phyloP scores from a whole-genome alignment of 2,329 filamentous ascomycete genomes.

The Ascochyta clinopodiicola region DNA sequence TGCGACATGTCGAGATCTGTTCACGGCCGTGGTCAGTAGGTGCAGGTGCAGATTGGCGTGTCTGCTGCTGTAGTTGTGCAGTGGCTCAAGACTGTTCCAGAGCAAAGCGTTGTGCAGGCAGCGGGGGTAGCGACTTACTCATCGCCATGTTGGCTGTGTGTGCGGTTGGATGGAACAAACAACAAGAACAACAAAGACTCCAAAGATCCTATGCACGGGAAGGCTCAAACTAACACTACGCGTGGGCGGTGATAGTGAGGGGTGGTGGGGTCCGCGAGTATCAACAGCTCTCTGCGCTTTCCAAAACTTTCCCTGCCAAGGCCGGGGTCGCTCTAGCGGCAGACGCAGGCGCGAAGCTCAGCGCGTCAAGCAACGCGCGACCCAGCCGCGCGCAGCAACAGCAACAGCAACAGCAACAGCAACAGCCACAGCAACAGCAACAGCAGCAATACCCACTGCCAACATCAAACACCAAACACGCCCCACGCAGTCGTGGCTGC shows the following conservation, averaged over 20 bases:
- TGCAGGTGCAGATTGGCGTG: not conserved
- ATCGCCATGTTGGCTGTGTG: conserved; percentile 44
- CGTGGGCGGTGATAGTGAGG: conserved; percentile 25
- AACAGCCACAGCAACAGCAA: no score
- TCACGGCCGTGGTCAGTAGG: conserved; percentile 35
- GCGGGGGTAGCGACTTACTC: conserved; percentile 41
- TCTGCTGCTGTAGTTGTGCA: not conserved
- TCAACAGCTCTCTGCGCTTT: conserved; percentile 24
- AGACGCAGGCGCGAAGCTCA: conserved; percentile 4
- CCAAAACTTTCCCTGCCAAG: conserved; percentile 37
- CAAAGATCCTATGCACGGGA: conserved; percentile 7
- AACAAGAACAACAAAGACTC: conserved; percentile 6
- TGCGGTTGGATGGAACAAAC: conserved; percentile 4
- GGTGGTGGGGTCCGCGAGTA: conserved; percentile 39
- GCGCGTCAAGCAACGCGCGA: conserved; percentile 1
- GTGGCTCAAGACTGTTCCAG: not conserved
- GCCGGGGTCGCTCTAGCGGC: conserved; percentile 19
- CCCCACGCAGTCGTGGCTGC: not conserved
- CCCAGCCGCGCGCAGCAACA: not conserved
- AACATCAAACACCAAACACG: no score
- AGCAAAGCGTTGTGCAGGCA: no score
- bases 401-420: no score
- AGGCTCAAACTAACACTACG: conserved; percentile 6
- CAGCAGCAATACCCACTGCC: no score
- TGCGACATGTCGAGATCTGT: conserved; percentile 83